These are phyloP conservation scores for Tulasnella sp. DNA, from an alignment of 768 basidiomycete genomes.

Conservation along the genomic window DNA sequence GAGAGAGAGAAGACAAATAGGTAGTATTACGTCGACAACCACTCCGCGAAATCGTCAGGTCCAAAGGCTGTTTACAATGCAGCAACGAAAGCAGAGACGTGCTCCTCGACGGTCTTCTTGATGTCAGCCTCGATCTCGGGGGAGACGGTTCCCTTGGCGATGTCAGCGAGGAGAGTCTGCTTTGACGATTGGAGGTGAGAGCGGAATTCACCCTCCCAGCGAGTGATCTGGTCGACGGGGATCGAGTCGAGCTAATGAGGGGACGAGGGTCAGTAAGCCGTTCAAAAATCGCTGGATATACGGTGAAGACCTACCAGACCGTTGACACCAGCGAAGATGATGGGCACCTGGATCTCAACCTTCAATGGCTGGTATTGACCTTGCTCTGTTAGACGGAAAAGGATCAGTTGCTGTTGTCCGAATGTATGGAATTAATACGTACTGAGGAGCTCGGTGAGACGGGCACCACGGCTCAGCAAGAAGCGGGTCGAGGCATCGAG, in stretches of 20 bases:
- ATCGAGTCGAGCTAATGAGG: constrained; percentile 71
- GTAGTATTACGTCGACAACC: neutral
- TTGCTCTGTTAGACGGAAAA: constrained; percentile 54
- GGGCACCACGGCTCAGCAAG: constrained; percentile 94
- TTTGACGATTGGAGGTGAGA: constrained; percentile 70
- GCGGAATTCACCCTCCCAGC: constrained; percentile 91
- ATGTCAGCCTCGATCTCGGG: constrained; percentile 87
- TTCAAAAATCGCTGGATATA: neutral
- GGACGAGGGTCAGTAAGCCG: neutral
- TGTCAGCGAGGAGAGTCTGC: constrained; percentile 66
- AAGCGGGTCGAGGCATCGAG: constrained; percentile 99
- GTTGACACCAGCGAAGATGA: constrained; percentile 99
- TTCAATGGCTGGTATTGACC: constrained; percentile 94
- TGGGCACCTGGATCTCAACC: constrained; percentile 94
- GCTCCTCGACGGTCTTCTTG: constrained; percentile 88
- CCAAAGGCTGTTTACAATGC: neutral
- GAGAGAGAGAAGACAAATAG: neutral
- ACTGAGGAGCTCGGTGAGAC: constrained; percentile 94
- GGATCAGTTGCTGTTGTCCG: constrained; percentile 15
- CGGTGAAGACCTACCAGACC: constrained; percentile 59
- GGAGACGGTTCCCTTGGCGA: constrained; percentile 70
- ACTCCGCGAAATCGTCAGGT: neutral
- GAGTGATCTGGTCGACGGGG: constrained; percentile 87
- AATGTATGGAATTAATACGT: constrained; percentile 23
- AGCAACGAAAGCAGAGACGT: constrained; percentile 68